These are phyloP conservation scores for Cymbopogon flexuosus DNA, from an alignment of 202 grass and related monocot genomes.

Conservation along the genomic window DNA sequence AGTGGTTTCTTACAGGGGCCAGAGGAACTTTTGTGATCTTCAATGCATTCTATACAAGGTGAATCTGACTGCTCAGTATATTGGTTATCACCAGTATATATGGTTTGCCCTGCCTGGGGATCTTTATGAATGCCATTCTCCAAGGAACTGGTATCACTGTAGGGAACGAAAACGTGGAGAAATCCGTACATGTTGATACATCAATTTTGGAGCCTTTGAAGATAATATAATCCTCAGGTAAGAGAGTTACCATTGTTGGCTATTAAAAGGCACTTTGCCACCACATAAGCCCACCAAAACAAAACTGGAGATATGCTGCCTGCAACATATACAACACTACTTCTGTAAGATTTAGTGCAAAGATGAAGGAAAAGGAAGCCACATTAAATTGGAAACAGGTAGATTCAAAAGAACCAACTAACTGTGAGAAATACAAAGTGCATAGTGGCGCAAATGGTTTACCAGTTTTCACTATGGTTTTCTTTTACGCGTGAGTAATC, in stretches of 20 bases:
- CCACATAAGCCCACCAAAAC: constrained; percentile 36
- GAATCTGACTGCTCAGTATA: constrained; percentile 25
- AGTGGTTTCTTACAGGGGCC: constrained; percentile 25
- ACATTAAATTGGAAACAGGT: background rate
- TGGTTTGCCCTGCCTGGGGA: constrained; percentile 4
- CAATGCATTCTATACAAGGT: constrained; percentile 25
- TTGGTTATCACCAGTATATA: constrained; percentile 11
- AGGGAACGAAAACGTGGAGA: constrained; percentile 15
- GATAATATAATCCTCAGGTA: constrained; percentile 22
- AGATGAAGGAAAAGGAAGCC: constrained; percentile 8
- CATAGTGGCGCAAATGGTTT: constrained; percentile 11
- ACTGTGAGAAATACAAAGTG: background rate
- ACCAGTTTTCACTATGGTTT: background rate
- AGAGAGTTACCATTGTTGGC: constrained; percentile 35
- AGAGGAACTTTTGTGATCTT: constrained; percentile 27
- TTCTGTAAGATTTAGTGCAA: constrained; percentile 6
- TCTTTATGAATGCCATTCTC: constrained; percentile 30
- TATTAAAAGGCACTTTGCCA: constrained; percentile 26
- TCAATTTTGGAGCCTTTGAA: constrained; percentile 16
- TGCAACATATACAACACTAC: constrained; percentile 30
- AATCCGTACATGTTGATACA: constrained; percentile 1
- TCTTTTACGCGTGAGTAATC: background rate
- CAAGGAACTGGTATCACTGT: constrained; percentile 34
- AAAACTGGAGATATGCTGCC: constrained; percentile 42
- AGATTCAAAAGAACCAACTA: constrained; percentile 8